Base-by-base conservation (phyloP, 2,329 filamentous ascomycete species). In the Cryphonectria parasitica region DNA sequence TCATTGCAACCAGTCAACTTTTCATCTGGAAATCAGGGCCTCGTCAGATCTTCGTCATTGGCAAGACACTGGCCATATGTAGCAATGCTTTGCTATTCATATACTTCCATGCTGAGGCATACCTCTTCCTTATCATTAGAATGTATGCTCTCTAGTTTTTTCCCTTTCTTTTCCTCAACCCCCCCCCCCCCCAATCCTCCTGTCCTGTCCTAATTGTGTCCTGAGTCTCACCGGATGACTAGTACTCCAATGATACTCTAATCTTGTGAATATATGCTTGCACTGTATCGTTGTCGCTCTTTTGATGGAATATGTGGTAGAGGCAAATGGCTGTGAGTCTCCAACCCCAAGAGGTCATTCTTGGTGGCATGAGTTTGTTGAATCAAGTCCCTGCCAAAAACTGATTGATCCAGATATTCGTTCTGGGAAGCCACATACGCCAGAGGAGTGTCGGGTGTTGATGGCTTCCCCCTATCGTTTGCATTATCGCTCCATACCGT, bases 191-290 rank as follows among this genome's bases (percentile, higher is more conserved):
- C 36, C 8, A 4, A 4, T 8, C 36, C 36, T 39, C 5, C n/a
- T 11, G 7, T 5, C 49, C 10, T 52, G 19, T 3, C 19, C 8
- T 52, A 3, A 28, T 4, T 28, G 2, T 61, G 34, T 39, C 15
- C 22, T 25, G n/a, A 17, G 56, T 60, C 13, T 22, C 41, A 17
- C 41, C 41, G 17, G 15, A 6, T 3, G 13, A 60, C 19, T 60
- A 34, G 17, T 34, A 6, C 1, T 22, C 17, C 34, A 7, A 61
- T 2, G 10, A n/a, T 39, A 39, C 8, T 11, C 36, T 49, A 49
- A 8, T 61, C 58, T 22, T 39, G 58, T 34, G 58, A 61, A n/a
- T 61, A 61, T 2, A 61, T 31, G 58, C 58, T 61, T 39, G 34
- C 58, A 39, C 58, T 61, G 31, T 61, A 61, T 39, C 58, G 34